Evolutionary conservation across 306 rosid species (phyloP).

Genomic region (Medicago ruthenica): DNA sequence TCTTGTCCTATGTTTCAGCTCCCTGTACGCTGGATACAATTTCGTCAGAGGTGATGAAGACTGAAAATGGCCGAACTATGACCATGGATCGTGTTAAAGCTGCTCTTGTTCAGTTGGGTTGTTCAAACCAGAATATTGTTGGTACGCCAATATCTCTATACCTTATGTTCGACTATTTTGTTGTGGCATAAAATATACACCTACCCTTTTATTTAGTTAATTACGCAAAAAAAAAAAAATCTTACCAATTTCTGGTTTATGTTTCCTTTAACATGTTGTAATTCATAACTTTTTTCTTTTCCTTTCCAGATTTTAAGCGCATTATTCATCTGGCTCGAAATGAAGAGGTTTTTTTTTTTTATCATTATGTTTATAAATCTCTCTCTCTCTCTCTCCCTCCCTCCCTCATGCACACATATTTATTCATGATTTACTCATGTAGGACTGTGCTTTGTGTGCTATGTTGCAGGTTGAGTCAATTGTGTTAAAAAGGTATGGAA

Average conservation of each 20-base stretch:
- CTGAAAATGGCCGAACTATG: conserved; percentile 69
- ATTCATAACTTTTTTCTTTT: conserved; percentile 30
- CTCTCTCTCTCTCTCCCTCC: neutral
- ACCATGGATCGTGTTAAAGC: conserved; percentile 73
- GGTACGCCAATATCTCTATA: conserved; percentile 55
- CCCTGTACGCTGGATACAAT: conserved; percentile 66
- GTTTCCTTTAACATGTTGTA: conserved; percentile 27
- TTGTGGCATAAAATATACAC: neutral
- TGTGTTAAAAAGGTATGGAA: conserved; percentile 81
- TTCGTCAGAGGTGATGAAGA: conserved; percentile 76
- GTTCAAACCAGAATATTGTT: conserved; percentile 52
- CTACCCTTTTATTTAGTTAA: conserved; percentile 2
- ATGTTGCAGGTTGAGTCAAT: conserved; percentile 80
- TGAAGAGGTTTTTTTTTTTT: conserved; percentile 72
- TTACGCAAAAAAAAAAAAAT: conserved; percentile 23
- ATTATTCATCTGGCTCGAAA: conserved; percentile 69
- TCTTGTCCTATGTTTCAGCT: conserved; percentile 59
- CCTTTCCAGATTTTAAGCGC: conserved; percentile 71
- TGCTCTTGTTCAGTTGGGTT: conserved; percentile 68
- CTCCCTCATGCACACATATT: neutral
- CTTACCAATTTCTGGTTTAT: conserved; percentile 5
- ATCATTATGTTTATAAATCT: conserved; percentile 8
- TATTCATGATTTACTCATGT: conserved; percentile 27
- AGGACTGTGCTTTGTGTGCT: conserved; percentile 40
- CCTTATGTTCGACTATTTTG: conserved; percentile 31